These are phyloP conservation scores for Colletotrichum aenigma DNA, from an alignment of 2,329 filamentous ascomycete species.

Conservation along the genomic window DNA sequence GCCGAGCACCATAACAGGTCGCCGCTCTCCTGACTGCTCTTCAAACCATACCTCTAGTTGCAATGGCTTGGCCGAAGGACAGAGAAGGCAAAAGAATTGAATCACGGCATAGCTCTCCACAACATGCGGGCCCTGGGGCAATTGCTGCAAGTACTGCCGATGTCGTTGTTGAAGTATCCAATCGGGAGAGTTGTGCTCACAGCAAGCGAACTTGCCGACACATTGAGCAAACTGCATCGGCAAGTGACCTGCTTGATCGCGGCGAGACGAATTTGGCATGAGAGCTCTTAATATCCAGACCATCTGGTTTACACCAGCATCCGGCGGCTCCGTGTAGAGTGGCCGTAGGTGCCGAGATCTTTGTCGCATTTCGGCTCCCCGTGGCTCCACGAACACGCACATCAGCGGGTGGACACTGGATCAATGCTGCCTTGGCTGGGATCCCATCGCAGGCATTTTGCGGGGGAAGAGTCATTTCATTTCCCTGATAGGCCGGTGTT, in stretches of 20 bases:
- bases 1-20: not conserved
- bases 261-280: not conserved
- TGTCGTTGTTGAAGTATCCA: not conserved
- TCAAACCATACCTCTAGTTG: not conserved
- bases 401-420: slow-evolving; percentile 16
- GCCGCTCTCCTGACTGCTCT: not conserved
- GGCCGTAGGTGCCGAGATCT: slow-evolving; percentile 8
- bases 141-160: not conserved
- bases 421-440: slow-evolving; percentile 12
- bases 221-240: not conserved
- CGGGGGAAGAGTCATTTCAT: slow-evolving; percentile 18
- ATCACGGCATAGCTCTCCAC: not conserved
- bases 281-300: not conserved
- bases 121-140: not conserved
- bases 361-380: not conserved
- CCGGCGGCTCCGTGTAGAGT: not conserved
- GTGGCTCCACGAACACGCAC: slow-evolving; percentile 18
- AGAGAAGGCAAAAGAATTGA: not conserved
- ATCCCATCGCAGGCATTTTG: slow-evolving; percentile 16
- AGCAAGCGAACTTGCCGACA: not conserved
- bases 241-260: not conserved
- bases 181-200: not conserved
- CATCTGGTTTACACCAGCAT: not conserved
- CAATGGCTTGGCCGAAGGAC: not conserved
- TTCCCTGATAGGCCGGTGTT: slow-evolving; percentile 7